Conservation (phyloP, 2,329 filamentous ascomycete genomes). For the Pseudodiploospora longispora region DNA sequence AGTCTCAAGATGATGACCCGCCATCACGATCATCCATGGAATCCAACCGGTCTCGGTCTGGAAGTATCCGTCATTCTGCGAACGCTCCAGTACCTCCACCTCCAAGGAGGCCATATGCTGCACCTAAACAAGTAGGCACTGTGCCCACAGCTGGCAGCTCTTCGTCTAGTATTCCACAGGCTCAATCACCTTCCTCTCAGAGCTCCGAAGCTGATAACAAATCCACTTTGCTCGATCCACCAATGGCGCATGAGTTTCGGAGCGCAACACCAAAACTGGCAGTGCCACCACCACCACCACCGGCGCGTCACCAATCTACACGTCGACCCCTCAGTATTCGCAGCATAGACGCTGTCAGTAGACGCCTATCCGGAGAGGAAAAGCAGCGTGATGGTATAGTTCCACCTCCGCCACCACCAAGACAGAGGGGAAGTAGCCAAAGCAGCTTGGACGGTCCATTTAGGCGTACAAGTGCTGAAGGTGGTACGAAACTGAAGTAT, state of each 20-base stretch:
- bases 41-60: slow-evolving; percentile 39
- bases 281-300: slow-evolving; percentile 36
- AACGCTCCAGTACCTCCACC: slow-evolving; percentile 46
- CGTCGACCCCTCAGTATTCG: slow-evolving; percentile 36
- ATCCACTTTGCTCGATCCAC: slow-evolving; percentile 13
- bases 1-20: slow-evolving; percentile 26
- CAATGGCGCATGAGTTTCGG: background rate
- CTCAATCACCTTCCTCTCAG: slow-evolving; percentile 12
- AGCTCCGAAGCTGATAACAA: slow-evolving; percentile 10
- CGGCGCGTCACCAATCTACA: slow-evolving; percentile 35
- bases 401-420: slow-evolving; percentile 42
- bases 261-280: background rate
- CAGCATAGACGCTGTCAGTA: slow-evolving; percentile 29
- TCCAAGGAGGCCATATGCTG: slow-evolving; percentile 39
- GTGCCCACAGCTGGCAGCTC: slow-evolving; percentile 11
- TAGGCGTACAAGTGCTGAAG: slow-evolving; percentile 26
- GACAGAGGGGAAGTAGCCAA: slow-evolving; percentile 39
- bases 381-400: slow-evolving; percentile 20
- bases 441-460: slow-evolving; percentile 30
- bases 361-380: slow-evolving; percentile 20
- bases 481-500: slow-evolving; percentile 7
- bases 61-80: slow-evolving; percentile 34
- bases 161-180: slow-evolving; percentile 6
- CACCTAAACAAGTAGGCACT: slow-evolving; percentile 22
- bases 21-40: slow-evolving; percentile 41